Conservation (phyloP, 768 basidiomycete species). For the Leccinum olivaceopallidum region DNA sequence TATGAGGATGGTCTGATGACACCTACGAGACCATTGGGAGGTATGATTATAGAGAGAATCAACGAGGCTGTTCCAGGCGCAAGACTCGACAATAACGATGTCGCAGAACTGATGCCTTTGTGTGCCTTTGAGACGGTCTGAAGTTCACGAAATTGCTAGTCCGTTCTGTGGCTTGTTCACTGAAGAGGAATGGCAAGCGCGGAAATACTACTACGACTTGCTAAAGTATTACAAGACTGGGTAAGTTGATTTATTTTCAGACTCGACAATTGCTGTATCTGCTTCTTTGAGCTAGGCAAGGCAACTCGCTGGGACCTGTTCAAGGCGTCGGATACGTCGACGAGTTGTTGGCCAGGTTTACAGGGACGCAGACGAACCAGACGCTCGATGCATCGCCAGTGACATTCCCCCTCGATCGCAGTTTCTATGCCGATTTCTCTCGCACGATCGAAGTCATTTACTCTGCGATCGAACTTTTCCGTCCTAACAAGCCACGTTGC, state of each 20-base stretch:
- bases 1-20: no score
- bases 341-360: slow-evolving; percentile 84
- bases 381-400: slow-evolving; percentile 65
- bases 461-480: slow-evolving; percentile 57
- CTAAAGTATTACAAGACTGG: slow-evolving; percentile 80
- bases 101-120: slow-evolving; percentile 62
- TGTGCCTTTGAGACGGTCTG: slow-evolving; percentile 80
- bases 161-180: slow-evolving; percentile 75
- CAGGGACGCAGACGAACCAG: slow-evolving; percentile 72
- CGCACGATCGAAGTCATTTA: slow-evolving; percentile 72
- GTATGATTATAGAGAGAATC: slow-evolving; percentile 52
- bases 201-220: slow-evolving; percentile 72
- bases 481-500: slow-evolving; percentile 26
- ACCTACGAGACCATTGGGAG: no score
- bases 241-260: slow-evolving; percentile 35
- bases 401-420: slow-evolving; percentile 74
- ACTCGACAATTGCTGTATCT: background rate
- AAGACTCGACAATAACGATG: slow-evolving; percentile 53
- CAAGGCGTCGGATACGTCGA: slow-evolving; percentile 89
- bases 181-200: slow-evolving; percentile 57
- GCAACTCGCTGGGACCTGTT: slow-evolving; percentile 66
- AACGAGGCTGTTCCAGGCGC: slow-evolving; percentile 65
- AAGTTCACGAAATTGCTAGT: slow-evolving; percentile 43
- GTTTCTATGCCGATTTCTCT: slow-evolving; percentile 78
- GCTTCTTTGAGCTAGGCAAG: slow-evolving; percentile 47